Conservation (phyloP, 2,329 filamentous ascomycete genomes). For the Aquanectria penicillioides region DNA sequence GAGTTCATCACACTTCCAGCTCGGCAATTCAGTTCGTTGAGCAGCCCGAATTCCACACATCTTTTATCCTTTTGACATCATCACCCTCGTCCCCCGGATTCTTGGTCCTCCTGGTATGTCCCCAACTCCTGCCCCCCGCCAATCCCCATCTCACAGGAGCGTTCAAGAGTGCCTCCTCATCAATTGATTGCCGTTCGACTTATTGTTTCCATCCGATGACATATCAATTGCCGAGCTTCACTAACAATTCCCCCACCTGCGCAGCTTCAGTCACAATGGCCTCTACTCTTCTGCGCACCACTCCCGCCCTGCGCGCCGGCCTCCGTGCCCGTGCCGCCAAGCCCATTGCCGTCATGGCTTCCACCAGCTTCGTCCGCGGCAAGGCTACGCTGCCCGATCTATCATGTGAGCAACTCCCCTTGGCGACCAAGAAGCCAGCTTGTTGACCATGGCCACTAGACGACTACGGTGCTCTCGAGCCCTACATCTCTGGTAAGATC, state of each 20-base stretch:
- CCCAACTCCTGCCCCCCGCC: not conserved
- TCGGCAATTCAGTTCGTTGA: conserved; percentile 40
- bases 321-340: conserved; percentile 74
- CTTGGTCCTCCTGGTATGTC: not conserved
- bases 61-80: conserved; percentile 43
- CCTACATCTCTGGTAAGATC: conserved; percentile 84
- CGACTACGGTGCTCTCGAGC: conserved; percentile 95
- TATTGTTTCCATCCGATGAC: not conserved
- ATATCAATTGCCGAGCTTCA: not conserved
- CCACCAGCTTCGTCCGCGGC: conserved; percentile 81
- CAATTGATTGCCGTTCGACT: conserved; percentile 3
- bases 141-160: not conserved
- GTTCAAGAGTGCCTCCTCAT: not conserved
- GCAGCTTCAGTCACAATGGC: conserved; percentile 68
- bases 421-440: not conserved
- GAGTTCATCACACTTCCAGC: conserved; percentile 34
- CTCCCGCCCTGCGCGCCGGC: conserved; percentile 73
- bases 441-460: conserved; percentile 62
- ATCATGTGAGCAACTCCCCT: conserved; percentile 53
- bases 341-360: conserved; percentile 71
- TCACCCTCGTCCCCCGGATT: conserved; percentile 21
- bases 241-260: conserved; percentile 23
- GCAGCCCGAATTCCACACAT: conserved; percentile 27
- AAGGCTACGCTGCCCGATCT: conserved; percentile 96
- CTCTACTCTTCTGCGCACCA: conserved; percentile 77